Percentiles rank a stretch among this genome's conserved stretches.
phyloP scores from a whole-genome alignment of 1,284 basidiomycete species.

The Puccinia triticina region DNA sequence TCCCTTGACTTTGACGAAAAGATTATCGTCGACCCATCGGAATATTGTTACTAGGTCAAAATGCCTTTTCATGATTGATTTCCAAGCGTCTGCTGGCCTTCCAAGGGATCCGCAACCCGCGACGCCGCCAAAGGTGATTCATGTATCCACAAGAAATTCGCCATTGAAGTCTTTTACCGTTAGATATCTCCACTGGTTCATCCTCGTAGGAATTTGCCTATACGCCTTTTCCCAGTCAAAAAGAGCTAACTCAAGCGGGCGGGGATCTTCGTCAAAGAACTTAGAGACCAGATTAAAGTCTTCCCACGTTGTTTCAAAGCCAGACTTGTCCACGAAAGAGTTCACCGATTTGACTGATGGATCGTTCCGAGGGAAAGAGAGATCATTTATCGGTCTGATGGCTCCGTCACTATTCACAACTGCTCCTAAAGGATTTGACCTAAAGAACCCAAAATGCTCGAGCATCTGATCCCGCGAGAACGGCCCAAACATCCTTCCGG shows the following conservation, averaged over 20 bases:
- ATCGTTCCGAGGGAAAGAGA: not conserved
- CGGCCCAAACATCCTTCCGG: constrained; percentile 26
- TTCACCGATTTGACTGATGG: not conserved
- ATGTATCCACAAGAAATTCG: not conserved
- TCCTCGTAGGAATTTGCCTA: too few species aligned
- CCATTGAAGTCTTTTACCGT: too few species aligned
- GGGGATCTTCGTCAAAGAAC: not conserved
- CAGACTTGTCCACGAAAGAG: too few species aligned
- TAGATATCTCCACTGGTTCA: too few species aligned
- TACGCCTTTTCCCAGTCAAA: too few species aligned
- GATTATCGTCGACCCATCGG: not conserved
- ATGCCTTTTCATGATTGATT: not conserved
- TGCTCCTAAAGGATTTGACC: too few species aligned
- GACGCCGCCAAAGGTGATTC: not conserved
- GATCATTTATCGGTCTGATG: constrained; percentile 11
- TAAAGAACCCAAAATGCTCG: not conserved
- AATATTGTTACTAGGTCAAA: too few species aligned
- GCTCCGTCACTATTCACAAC: constrained; percentile 1
- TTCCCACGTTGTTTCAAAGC: too few species aligned
- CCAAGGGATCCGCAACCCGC: constrained; percentile 28
- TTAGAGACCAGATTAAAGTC: not conserved
- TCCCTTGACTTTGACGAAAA: not conserved
- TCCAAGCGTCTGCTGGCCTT: constrained; percentile 10
- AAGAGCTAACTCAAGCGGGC: not conserved
- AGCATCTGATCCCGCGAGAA: not conserved